Evolutionary conservation across 2,329 filamentous ascomycete genomes (phyloP), one percentile per base, ranked within the genome.

Genomic region (Fusarium sp.): DNA sequence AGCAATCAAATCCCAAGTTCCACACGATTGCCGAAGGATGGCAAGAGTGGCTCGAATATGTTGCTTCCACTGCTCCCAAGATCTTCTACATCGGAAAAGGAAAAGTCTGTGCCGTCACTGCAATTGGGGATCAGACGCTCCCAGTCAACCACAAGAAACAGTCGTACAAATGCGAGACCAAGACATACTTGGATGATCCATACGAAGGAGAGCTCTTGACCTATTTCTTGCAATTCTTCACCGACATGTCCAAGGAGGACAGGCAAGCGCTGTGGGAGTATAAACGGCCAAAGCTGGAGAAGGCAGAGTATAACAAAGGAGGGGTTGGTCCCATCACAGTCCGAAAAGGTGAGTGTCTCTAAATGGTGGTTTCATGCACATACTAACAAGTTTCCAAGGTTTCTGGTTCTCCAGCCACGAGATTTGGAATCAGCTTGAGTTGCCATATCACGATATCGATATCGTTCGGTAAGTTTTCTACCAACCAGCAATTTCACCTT

Each of bases 141-240:
- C 66, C 74, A 0, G 71, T 79, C 64, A 44, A 67, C 0, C 54
- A 77, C 21, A 42, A 73, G 2, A 50, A 69, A 19, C 75, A 77
- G 50, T 62, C 65, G 1, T 81, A 82, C 64, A 62, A 69, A 32
- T 82, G 80, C 55, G 78, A 82, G 60, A 74, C 71, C 32, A 67
- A 56, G 7, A 68, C 65, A 1, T 71, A 73, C 19, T 72, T 82
- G 4, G 76, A 82, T 42, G 80, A 82, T 49, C 80, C 80, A 2
- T 82, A 80, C 43, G 80, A 82, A 57, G 80, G 80, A 42, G 80
- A 82, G 61, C 74, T 82, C 1, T 76, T 82, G 34, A 78, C 78
- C 0, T 81, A 77, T 40, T 81, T 78, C 55, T 65, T 82, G 11
- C 75, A 81, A 40, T 78, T 82, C 57, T 81, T 80, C 34, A 73